A percentile compares a stretch with the other conserved stretches of the same genome.
Conservation (phyloP, 805 yeast genomes). For the Kluyveromyces starmeri region DNA sequence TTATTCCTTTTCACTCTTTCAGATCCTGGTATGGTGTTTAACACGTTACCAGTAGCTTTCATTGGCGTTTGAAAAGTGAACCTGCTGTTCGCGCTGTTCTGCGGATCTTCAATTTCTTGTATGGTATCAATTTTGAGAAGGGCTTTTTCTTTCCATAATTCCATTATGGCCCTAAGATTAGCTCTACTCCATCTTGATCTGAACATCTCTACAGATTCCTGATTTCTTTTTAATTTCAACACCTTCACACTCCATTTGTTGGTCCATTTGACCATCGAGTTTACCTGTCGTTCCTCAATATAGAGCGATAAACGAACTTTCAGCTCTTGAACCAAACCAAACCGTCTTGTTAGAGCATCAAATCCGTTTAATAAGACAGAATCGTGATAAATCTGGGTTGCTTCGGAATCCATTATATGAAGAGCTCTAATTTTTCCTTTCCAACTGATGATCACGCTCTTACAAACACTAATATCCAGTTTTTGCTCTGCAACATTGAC, state of each 20-base stretch:
- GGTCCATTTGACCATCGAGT: slow-evolving; percentile 18
- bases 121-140: background rate
- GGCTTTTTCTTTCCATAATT: slow-evolving; percentile 28
- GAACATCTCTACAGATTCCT: slow-evolving; percentile 27
- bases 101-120: background rate
- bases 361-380: slow-evolving; percentile 20
- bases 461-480: slow-evolving; percentile 5
- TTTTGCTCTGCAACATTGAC: slow-evolving; percentile 7
- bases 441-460: slow-evolving; percentile 1
- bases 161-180: slow-evolving; percentile 28
- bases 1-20: slow-evolving; percentile 29
- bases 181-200: slow-evolving; percentile 35
- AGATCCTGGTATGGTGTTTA: slow-evolving; percentile 31
- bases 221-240: slow-evolving; percentile 29
- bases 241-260: slow-evolving; percentile 30
- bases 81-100: slow-evolving; percentile 1
- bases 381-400: slow-evolving; percentile 5
- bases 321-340: slow-evolving; percentile 12
- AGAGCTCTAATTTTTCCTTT: background rate
- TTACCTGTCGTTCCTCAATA: slow-evolving; percentile 18
- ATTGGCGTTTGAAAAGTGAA: slow-evolving; percentile 2
- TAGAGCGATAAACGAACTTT: slow-evolving; percentile 2
- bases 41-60: background rate
- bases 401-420: background rate
- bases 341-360: slow-evolving; percentile 16